Evolutionary conservation across 768 basidiomycete genomes (phyloP), one percentile per base, ranked within the genome.

Genomic region (Erythrobasidium yunnanense): DNA sequence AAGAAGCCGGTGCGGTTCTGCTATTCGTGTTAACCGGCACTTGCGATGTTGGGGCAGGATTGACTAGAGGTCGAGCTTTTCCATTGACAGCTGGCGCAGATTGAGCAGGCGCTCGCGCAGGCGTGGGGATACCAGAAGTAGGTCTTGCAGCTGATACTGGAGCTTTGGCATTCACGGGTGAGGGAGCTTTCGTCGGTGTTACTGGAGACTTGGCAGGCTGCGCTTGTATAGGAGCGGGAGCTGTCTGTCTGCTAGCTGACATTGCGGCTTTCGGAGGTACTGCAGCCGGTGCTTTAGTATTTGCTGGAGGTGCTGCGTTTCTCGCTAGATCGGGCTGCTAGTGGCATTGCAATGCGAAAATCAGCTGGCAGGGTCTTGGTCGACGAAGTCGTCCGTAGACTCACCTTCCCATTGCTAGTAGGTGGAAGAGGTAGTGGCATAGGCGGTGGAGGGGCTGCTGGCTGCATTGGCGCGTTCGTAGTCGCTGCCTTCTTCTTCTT

Each of bases 361-460:
- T n/a, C n/a, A n/a, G n/a, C n/a, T n/a, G n/a, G n/a, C n/a, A n/a
- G n/a, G n/a, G n/a, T n/a, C n/a, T n/a, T n/a, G n/a, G n/a, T n/a
- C n/a, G n/a, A n/a, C n/a, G n/a, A n/a, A n/a, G n/a, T n/a, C n/a
- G n/a, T n/a, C n/a, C n/a, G n/a, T n/a, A n/a, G 90, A 1, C 85
- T 81, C 89, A 91, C 91, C 32, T 89, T 90, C 73, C 89, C 87
- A 80, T 93, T 93, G 71, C 90, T 90, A 70, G 87, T 87, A 23
- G 89, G 88, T 17, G 90, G 83, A 55, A 87, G 87, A 67, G 84
- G 85, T 34, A 86, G 88, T 42, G 81, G 82, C 30, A 82, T 71
- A 49, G 72, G 62, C 1, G 66, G 74, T 70, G 77, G 75, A 35
- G 73, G 74, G 69, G 70, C 70, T 67, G 70, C 73, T 73, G 74